A percentile compares a stretch with the other conserved stretches of the same genome.
phyloP scores from a whole-genome alignment of 371 early-diverging fungal species.

The Syncephalastrum racemosum region DNA sequence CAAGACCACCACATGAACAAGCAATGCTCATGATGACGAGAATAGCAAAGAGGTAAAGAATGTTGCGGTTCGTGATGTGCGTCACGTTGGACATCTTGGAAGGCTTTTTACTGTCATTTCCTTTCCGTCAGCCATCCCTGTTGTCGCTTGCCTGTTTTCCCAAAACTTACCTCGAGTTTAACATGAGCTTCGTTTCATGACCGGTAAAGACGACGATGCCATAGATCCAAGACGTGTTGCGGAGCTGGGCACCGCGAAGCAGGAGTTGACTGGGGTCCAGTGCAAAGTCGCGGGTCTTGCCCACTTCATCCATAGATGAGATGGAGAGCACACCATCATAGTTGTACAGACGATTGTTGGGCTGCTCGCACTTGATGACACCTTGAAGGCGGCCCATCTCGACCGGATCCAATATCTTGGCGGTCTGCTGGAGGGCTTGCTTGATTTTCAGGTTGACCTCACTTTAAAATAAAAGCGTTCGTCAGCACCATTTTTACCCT shows the following conservation, averaged over 20 bases:
- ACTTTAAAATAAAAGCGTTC: constrained; percentile 26
- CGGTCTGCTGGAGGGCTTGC: constrained; percentile 79
- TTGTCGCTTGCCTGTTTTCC: neutral
- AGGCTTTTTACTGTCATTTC: constrained; percentile 39
- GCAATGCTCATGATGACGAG: constrained; percentile 80
- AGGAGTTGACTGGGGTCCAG: constrained; percentile 79
- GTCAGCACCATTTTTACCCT: neutral
- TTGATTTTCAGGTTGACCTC: constrained; percentile 94
- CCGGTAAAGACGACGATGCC: constrained; percentile 85
- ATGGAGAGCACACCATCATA: constrained; percentile 74
- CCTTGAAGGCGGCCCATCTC: constrained; percentile 57
- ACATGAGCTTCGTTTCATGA: constrained; percentile 88
- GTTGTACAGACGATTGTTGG: constrained; percentile 86
- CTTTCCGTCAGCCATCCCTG: neutral
- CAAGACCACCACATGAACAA: constrained; percentile 76
- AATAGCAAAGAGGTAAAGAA: constrained; percentile 87
- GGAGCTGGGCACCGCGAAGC: constrained; percentile 77
- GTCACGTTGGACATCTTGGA: constrained; percentile 65
- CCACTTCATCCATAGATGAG: constrained; percentile 42
- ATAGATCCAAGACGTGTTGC: constrained; percentile 86
- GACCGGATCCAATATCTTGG: constrained; percentile 56
- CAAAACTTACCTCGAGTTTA: constrained; percentile 65
- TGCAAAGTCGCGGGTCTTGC: constrained; percentile 56
- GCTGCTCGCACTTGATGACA: constrained; percentile 72
- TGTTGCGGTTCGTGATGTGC: constrained; percentile 88